Percentiles rank a stretch among this genome's conserved stretches.
Conservation (phyloP, 2,329 filamentous ascomycete species). For the Nothopassalora personata region DNA sequence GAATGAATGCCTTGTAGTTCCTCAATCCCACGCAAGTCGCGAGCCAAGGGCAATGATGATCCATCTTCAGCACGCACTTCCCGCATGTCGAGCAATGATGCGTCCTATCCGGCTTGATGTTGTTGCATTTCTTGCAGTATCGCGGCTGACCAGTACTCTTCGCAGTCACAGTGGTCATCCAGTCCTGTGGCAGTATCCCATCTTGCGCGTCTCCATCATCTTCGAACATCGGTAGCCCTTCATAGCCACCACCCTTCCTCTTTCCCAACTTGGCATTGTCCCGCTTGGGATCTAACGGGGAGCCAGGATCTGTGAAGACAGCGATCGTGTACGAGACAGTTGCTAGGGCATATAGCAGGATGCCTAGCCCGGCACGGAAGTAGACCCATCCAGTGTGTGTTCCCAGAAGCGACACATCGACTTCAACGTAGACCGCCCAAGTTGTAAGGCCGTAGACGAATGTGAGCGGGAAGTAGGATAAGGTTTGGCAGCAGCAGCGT, state of each 20-base stretch:
- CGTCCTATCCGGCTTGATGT: conserved; percentile 86
- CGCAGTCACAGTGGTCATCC: conserved; percentile 72
- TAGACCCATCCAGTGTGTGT: conserved; percentile 15
- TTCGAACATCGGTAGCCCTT: conserved; percentile 70
- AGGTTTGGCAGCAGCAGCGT: conserved; percentile 69
- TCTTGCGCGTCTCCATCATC: conserved; percentile 36
- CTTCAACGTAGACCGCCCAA: conserved; percentile 87
- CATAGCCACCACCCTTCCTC: conserved; percentile 55
- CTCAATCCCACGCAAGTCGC: conserved; percentile 88
- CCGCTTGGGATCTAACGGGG: conserved; percentile 44
- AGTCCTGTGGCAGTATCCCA: conserved; percentile 15
- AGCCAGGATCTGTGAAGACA: conserved; percentile 86
- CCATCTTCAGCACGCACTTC: conserved; percentile 97
- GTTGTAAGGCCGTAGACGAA: conserved; percentile 56
- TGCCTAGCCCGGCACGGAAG: conserved; percentile 52
- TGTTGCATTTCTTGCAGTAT: conserved; percentile 97
- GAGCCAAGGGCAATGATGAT: conserved; percentile 98
- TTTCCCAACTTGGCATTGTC: conserved; percentile 12
- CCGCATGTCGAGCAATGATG: conserved; percentile 96
- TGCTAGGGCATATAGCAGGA: conserved; percentile 69
- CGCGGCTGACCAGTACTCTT: conserved; percentile 75
- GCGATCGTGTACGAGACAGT: conserved; percentile 88
- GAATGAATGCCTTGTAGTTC: conserved; percentile 92
- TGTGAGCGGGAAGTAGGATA: conserved; percentile 23
- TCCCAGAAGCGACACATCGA: conserved; percentile 48